Evolutionary conservation across 1,284 basidiomycete species (phyloP).

Genomic region (Pisolithus thermaeus): DNA sequence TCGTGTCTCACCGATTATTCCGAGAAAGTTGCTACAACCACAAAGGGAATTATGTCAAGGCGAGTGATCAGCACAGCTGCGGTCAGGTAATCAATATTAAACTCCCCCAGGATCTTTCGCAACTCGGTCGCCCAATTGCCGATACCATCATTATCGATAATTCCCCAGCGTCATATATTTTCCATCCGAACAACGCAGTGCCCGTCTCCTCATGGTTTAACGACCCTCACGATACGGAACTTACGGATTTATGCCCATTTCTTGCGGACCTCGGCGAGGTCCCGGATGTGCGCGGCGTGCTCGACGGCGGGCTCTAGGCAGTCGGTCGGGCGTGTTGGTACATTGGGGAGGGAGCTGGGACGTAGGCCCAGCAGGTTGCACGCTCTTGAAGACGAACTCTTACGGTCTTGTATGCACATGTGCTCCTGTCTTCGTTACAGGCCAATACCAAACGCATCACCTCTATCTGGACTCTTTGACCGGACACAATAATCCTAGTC

Average conservation of each 20-base stretch:
- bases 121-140: conserved; percentile 87
- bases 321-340: conserved; percentile 16
- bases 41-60: conserved; percentile 99
- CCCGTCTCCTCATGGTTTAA: conserved; percentile 99
- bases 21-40: conserved; percentile 99
- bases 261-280: conserved; percentile 81
- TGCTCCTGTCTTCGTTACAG: conserved; percentile 27
- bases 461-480: not conserved
- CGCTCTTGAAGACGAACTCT: conserved; percentile 18
- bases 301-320: conserved; percentile 72
- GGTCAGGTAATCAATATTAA: no score
- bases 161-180: conserved; percentile 98
- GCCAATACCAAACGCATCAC: conserved; percentile 21
- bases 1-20: conserved; percentile 95
- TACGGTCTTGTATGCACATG: conserved; percentile 24
- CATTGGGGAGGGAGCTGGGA: conserved; percentile 13
- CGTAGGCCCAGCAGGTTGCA: conserved; percentile 9
- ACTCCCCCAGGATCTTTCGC: conserved; percentile 79
- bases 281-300: conserved; percentile 88
- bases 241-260: conserved; percentile 94
- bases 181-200: conserved; percentile 98
- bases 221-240: conserved; percentile 94
- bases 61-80: conserved; percentile 24
- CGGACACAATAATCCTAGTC: not conserved
- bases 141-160: conserved; percentile 99